Percentiles rank a stretch among this genome's conserved stretches.
These are phyloP conservation scores for Phytophthora aleatoria DNA, from an alignment of 352 stramenopile genomes.

Conservation along the genomic window DNA sequence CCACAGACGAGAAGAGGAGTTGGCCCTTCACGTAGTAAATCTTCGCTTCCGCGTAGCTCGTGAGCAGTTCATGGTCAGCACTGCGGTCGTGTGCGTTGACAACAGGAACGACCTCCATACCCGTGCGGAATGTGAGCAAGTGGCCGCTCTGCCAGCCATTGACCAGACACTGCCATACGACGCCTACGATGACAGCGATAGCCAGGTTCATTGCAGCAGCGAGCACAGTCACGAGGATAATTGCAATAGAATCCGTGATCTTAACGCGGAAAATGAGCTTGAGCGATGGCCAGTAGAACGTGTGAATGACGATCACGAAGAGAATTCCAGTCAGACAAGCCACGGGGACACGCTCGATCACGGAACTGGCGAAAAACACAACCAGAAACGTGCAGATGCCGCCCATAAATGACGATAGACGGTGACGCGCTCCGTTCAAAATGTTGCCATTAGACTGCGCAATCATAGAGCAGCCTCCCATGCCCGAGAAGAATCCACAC, in stretches of 20 bases:
- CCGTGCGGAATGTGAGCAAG: conserved; percentile 44
- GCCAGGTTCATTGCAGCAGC: conserved; percentile 88
- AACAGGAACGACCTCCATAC: conserved; percentile 41
- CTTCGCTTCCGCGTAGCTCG: conserved; percentile 49
- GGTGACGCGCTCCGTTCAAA: conserved; percentile 77
- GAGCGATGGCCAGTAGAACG: conserved; percentile 91
- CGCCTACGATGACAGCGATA: conserved; percentile 84
- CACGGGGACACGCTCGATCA: conserved; percentile 88
- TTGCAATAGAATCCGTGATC: conserved; percentile 69
- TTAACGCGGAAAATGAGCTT: conserved; percentile 78
- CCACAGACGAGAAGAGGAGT: conserved; percentile 84
- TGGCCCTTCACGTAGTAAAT: conserved; percentile 79
- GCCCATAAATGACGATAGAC: conserved; percentile 70
- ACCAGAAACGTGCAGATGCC: conserved; percentile 75
- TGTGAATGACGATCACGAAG: conserved; percentile 88
- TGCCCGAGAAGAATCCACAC: conserved; percentile 90
- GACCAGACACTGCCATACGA: conserved; percentile 84
- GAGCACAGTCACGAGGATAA: conserved; percentile 87
- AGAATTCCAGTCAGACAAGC: conserved; percentile 89
- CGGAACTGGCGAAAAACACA: conserved; percentile 78
- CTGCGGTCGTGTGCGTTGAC: conserved; percentile 27
- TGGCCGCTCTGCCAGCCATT: conserved; percentile 81
- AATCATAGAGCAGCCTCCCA: conserved; percentile 95
- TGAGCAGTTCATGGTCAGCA: conserved; percentile 35
- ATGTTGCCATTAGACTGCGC: conserved; percentile 93